phyloP scores from a whole-genome alignment of 23 red algal species.

The Gracilariopsis chorda region DNA sequence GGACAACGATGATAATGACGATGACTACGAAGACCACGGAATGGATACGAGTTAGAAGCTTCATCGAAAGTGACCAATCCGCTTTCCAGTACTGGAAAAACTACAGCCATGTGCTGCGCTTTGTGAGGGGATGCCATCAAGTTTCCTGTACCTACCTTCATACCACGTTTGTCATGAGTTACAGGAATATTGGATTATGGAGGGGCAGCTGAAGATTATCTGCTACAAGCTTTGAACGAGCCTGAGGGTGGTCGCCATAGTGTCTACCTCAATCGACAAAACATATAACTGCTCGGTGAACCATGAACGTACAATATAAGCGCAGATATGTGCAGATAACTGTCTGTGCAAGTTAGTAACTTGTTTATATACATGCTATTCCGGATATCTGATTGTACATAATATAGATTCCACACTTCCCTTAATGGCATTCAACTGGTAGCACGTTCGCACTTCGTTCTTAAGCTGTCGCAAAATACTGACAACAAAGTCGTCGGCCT shows the following conservation, averaged over 20 bases:
- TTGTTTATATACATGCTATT: neutral
- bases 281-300: no score
- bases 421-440: neutral
- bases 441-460: constrained; percentile 1
- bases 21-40: neutral
- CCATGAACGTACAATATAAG: no score
- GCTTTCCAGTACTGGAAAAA: no score
- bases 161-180: no score
- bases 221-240: no score
- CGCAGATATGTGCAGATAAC: neutral
- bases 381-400: neutral
- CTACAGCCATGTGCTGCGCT: no score
- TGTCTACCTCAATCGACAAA: no score
- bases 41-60: neutral
- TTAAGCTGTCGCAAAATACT: neutral
- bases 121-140: no score
- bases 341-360: neutral
- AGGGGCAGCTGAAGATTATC: no score
- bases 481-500: neutral
- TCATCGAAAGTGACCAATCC: neutral
- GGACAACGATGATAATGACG: neutral
- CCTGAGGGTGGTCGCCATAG: no score
- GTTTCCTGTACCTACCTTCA: no score
- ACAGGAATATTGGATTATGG: no score
- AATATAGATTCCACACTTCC: constrained; percentile 46